phyloP scores from a whole-genome alignment of 2,329 filamentous ascomycete genomes.

The Periconia sp. region DNA sequence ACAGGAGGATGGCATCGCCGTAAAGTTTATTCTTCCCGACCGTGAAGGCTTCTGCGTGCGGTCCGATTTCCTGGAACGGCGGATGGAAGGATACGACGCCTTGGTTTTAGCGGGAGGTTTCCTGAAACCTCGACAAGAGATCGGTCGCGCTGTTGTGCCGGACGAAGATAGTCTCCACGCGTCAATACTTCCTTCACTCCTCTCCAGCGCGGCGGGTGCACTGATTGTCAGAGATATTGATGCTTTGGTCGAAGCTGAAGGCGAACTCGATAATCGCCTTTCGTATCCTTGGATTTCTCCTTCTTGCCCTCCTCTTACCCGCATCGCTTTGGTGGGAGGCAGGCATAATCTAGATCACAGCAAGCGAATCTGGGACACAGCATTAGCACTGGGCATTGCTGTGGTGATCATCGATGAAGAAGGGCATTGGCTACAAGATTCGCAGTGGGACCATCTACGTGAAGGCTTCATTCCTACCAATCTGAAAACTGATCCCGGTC shows the following conservation, averaged over 20 bases:
- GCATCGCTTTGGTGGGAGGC: slow-evolving; percentile 4
- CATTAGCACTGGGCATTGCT: slow-evolving; percentile 43
- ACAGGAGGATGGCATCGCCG: not conserved
- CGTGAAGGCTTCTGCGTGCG: not conserved
- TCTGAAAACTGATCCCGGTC: too few species aligned
- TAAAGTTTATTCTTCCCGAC: not conserved
- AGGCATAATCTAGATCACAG: slow-evolving; percentile 17
- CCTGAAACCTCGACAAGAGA: not conserved
- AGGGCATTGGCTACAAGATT: slow-evolving; percentile 49
- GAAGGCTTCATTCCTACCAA: slow-evolving; percentile 7
- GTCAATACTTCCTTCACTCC: not conserved
- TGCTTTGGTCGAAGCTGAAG: not conserved
- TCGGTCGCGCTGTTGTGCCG: not conserved
- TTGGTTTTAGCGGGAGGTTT: not conserved
- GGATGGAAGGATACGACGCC: not conserved
- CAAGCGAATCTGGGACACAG: slow-evolving; percentile 34
- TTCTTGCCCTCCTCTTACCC: not conserved
- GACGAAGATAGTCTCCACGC: not conserved
- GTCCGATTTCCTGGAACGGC: not conserved
- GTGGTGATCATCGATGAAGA: slow-evolving; percentile 46
- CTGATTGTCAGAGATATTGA: not conserved
- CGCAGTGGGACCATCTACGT: slow-evolving; percentile 24
- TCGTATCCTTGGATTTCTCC: not conserved
- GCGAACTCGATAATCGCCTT: too few species aligned
- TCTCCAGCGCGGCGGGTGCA: not conserved